Conservation (phyloP, 148 eudicot species). For the Rhododendron henanense region DNA sequence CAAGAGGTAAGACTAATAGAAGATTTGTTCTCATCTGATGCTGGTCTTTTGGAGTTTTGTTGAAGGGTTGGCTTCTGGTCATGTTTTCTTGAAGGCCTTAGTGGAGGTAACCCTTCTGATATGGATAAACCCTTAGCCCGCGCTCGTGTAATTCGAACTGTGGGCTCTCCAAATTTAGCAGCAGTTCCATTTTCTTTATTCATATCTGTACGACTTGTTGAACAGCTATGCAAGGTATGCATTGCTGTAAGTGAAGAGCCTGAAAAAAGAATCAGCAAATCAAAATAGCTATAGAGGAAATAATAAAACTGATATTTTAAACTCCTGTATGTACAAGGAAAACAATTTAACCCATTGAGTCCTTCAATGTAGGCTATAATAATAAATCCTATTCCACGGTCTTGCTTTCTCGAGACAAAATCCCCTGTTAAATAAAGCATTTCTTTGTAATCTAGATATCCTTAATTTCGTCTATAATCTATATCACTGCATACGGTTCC, state of each 20-base stretch:
- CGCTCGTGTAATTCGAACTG: conserved; percentile 55
- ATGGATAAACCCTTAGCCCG: conserved; percentile 60
- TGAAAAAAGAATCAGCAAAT: background rate
- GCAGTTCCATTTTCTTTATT: conserved; percentile 36
- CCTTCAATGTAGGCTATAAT: background rate
- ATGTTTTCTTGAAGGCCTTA: conserved; percentile 39
- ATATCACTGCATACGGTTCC: background rate
- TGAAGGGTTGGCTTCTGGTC: conserved; percentile 37
- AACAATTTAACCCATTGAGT: background rate
- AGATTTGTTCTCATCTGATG: conserved; percentile 49
- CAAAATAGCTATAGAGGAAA: background rate
- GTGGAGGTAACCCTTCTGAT: conserved; percentile 38
- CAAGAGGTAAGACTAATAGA: conserved; percentile 15
- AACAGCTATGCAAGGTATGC: conserved; percentile 30
- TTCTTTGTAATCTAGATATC: background rate
- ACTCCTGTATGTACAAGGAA: background rate
- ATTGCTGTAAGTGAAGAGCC: conserved; percentile 19
- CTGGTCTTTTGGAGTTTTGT: conserved; percentile 47
- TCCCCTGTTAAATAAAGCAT: background rate
- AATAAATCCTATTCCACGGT: background rate
- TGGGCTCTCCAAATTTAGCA: conserved; percentile 29
- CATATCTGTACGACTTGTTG: conserved; percentile 32
- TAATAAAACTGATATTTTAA: background rate
- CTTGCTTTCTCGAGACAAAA: background rate
- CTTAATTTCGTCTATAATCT: background rate